Evolutionary conservation across 2,329 filamentous ascomycete genomes (phyloP).

Genomic region (Colletotrichum salicis): DNA sequence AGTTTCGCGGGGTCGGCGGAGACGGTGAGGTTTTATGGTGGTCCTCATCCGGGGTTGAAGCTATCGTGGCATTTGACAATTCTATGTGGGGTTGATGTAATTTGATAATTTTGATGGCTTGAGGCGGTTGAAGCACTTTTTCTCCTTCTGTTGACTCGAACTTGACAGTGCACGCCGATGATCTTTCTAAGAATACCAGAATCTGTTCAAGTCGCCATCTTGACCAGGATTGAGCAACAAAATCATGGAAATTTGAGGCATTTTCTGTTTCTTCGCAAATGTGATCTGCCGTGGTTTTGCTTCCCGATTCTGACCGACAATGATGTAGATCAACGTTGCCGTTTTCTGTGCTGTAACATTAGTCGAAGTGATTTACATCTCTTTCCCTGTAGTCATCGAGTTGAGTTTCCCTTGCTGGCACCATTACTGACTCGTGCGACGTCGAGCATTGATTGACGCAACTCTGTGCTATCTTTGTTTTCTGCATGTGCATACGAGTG

Average conservation of each 20-base stretch:
- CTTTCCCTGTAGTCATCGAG: neutral
- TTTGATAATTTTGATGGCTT: neutral
- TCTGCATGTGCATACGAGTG: neutral
- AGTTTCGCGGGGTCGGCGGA: neutral
- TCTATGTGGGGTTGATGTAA: constrained; percentile 14
- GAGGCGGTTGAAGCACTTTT: neutral
- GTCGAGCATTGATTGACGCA: constrained; percentile 22
- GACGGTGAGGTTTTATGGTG: neutral
- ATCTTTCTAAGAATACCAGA: no score
- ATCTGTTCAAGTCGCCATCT: neutral
- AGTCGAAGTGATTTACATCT: neutral
- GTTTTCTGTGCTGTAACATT: constrained; percentile 1
- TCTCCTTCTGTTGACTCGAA: neutral
- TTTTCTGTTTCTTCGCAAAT: neutral
- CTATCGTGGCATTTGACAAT: constrained; percentile 22
- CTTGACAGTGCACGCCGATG: neutral
- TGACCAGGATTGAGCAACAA: neutral
- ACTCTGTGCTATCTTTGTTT: constrained; percentile 10
- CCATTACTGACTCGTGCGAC: constrained; percentile 29
- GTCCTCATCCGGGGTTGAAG: constrained; percentile 25
- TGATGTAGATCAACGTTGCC: constrained; percentile 3
- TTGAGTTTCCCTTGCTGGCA: neutral
- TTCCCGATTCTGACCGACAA: neutral
- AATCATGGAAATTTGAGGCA: neutral
- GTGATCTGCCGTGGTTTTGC: neutral